Conservation (phyloP, 2,329 filamentous ascomycete genomes). For the Penicillium janthinellum region DNA sequence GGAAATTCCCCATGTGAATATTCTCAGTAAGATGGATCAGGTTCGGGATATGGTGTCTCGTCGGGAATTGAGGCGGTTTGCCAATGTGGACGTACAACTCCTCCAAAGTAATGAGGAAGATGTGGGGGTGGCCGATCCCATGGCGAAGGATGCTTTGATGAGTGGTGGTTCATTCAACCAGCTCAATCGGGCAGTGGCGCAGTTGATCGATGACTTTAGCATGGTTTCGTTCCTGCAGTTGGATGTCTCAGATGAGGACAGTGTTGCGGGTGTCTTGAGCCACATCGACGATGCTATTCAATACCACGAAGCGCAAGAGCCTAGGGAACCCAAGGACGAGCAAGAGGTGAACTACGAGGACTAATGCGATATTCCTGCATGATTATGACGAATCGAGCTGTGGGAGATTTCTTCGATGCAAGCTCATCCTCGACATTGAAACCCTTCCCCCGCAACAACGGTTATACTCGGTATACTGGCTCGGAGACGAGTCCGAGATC, state of each 20-base stretch:
- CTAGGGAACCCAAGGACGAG: conserved; percentile 73
- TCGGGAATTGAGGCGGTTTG: conserved; percentile 84
- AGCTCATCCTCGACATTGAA: background rate
- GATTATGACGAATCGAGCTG: background rate
- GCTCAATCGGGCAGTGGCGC: conserved; percentile 84
- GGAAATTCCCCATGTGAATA: conserved; percentile 93
- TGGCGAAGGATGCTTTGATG: conserved; percentile 71
- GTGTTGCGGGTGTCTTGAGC: conserved; percentile 78
- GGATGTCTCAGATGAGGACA: conserved; percentile 89
- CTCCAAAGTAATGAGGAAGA: conserved; percentile 68
- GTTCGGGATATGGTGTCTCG: conserved; percentile 86
- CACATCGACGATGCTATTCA: conserved; percentile 95
- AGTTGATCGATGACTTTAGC: conserved; percentile 94
- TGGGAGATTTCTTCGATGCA: background rate
- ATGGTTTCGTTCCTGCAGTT: conserved; percentile 95
- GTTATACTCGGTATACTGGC: background rate
- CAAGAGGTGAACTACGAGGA: conserved; percentile 57
- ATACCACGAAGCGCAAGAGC: conserved; percentile 90
- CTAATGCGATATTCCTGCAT: background rate
- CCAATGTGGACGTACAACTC: conserved; percentile 80
- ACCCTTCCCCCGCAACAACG: background rate
- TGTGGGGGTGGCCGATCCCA: conserved; percentile 61
- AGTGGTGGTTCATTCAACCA: conserved; percentile 77
- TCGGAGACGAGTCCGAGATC: background rate
- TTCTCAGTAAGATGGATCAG: conserved; percentile 96